Base-by-base conservation (phyloP, 768 basidiomycete species). In the Hydnum rufescens region DNA sequence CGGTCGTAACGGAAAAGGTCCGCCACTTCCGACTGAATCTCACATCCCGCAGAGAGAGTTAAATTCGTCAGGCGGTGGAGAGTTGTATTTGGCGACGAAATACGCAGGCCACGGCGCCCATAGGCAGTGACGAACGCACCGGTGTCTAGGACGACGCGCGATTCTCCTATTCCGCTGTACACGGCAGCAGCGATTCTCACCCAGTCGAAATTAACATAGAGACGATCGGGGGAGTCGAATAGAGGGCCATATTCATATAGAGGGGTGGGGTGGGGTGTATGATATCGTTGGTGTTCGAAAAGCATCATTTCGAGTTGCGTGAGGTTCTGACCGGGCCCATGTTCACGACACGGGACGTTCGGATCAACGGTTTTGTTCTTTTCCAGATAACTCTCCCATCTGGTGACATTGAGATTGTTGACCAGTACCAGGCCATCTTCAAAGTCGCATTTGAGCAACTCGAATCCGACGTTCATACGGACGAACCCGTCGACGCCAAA, bases 381-480 rank as follows among this genome's bases (percentile, higher is more conserved):
- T n/a, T n/a, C n/a, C n/a, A n/a, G n/a, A n/a, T n/a, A n/a, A n/a
- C n/a, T n/a, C 8, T 8, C 34, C 34, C 34, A 39, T 19, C 34
- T 58, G 29, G 60, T 63, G 23, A 62, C 59, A 53, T 63, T 63
- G 18, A 60, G 50, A 47, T 59, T 59, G 28, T 53, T 53, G n/a
- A 39, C 34, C 8, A 39, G 34, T 19, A 8, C 34, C 34, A 39
- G 19, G 8, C 34, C 34, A 39, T 39, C 19, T 8, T 39, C 34
- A 39, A 39, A 39, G 19, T 39, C 34, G 19, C 34, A 39, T 19
- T 19, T 8, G 8, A 39, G 8, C 8, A 39, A 19, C 34, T 39
- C 34, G 34, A 39, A 39, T 8, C 19, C 34, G 34, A 8, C 34
- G 8, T 39, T 19, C 34, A 39, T 39, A 8, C 34, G 8, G 34